A percentile compares a stretch with the other conserved stretches of the same genome.
Evolutionary conservation across 2,329 filamentous ascomycete genomes (phyloP).

Genomic region (Tolypocladium cylindrosporum): DNA sequence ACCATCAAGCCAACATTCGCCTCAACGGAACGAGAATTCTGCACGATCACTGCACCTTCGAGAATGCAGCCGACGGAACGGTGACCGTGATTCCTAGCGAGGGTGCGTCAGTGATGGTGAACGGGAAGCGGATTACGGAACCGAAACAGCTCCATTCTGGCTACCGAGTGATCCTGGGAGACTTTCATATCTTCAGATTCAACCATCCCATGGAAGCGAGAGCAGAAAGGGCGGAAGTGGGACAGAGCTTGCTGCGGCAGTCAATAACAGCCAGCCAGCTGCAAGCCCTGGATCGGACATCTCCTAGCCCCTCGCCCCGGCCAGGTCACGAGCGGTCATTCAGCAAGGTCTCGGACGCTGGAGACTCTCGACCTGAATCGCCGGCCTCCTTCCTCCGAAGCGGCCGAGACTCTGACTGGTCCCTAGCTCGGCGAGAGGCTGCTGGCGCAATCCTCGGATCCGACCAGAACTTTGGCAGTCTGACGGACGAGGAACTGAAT

Average conservation of each 20-base stretch:
- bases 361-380: slow-evolving; percentile 70
- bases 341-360: slow-evolving; percentile 72
- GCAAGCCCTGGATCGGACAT: slow-evolving; percentile 44
- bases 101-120: slow-evolving; percentile 97
- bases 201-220: slow-evolving; percentile 95
- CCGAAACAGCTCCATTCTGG: slow-evolving; percentile 81
- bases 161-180: slow-evolving; percentile 88
- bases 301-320: slow-evolving; percentile 49
- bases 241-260: slow-evolving; percentile 77
- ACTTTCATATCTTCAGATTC: slow-evolving; percentile 98
- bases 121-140: slow-evolving; percentile 80
- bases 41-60: slow-evolving; percentile 86
- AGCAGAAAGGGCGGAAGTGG: slow-evolving; percentile 74
- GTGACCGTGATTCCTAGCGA: slow-evolving; percentile 87
- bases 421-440: slow-evolving; percentile 86
- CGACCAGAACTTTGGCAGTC: slow-evolving; percentile 80
- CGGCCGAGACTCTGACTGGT: slow-evolving; percentile 86
- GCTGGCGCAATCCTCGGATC: slow-evolving; percentile 80
- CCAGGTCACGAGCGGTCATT: slow-evolving; percentile 64
- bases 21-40: slow-evolving; percentile 90
- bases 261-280: slow-evolving; percentile 58
- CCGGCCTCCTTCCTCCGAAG: slow-evolving; percentile 56
- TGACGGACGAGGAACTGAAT: slow-evolving; percentile 92
- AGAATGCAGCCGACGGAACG: slow-evolving; percentile 75
- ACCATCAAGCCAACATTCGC: slow-evolving; percentile 73